These are phyloP conservation scores for Pseudogymnoascus sp. DNA, from an alignment of 2,329 filamentous ascomycete species.

Conservation along the genomic window DNA sequence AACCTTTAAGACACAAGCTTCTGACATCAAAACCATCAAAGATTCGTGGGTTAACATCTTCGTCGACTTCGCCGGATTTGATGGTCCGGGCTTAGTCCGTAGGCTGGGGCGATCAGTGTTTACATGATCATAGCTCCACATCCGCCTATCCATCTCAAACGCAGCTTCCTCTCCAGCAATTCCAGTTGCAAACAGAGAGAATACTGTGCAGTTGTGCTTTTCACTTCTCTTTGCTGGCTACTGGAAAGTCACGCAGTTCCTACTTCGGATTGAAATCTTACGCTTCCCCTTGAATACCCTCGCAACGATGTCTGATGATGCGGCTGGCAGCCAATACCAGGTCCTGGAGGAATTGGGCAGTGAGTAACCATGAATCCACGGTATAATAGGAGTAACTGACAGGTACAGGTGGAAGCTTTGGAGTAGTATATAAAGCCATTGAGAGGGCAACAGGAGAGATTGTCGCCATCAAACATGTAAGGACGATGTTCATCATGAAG, in stretches of 20 bases:
- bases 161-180: not conserved
- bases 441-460: constrained; percentile 84
- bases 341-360: constrained; percentile 94
- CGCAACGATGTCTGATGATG: constrained; percentile 47
- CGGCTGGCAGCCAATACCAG: constrained; percentile 78
- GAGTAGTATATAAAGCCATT: constrained; percentile 93
- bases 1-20: not conserved
- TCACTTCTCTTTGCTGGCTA: not conserved
- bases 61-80: not conserved
- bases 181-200: constrained; percentile 3
- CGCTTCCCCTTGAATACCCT: not conserved
- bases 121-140: constrained; percentile 7
- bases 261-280: constrained; percentile 4
- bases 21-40: not conserved
- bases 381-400: not conserved
- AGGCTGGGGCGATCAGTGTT: constrained; percentile 6
- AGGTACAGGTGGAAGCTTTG: constrained; percentile 79
- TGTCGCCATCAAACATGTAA: constrained; percentile 92
- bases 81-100: constrained; percentile 6
- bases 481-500: constrained; percentile 27
- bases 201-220: not conserved
- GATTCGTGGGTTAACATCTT: not conserved
- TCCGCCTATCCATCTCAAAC: constrained; percentile 3
- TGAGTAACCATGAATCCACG: constrained; percentile 41
- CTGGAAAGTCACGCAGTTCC: constrained; percentile 6